Evolutionary conservation across 805 yeast genomes (phyloP), one percentile per base, ranked within the genome.

Genomic region (Alloascoidea hylecoeti): DNA sequence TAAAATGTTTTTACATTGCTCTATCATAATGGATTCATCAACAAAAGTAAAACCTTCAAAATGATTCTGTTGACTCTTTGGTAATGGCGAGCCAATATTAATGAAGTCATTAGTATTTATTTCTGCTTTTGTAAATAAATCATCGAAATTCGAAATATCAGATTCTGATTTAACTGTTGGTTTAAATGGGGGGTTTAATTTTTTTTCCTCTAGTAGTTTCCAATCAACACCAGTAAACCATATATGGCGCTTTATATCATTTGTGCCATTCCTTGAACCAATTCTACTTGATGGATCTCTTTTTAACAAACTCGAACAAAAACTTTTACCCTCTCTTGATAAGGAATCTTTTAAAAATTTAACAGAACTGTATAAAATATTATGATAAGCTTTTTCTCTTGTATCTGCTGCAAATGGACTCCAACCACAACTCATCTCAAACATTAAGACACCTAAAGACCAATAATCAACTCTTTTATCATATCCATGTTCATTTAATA

Each of bases 381-480:
- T 92, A 63, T 89, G 89, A 63, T 92, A 92, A 98, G 92, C 92
- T 59, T 92, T 96, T 63, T 92, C 97, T 37, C 95, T 86, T 57
- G 85, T 89, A 45, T 89, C 96, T 17, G 97, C 98, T 52, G 85
- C 92, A 58, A 92, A 92, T 39, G 98, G 98, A 3, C 95, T 82
- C 98, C 97, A 92, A 38, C 98, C 98, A 63, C 97, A 92, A 59
- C 97, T 88, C 98, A 92, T 92, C 62, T 92, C 98, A 59, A 92
- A 92, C 35, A 92, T 86, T 41, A 92, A 66, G 16, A 92, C 98
- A 42, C 98, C 98, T 41, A 92, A 64, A 2, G 97, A 88, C 98
- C 98, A 92, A 51, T 92, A 92, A 58, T 92, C 98, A 43, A 92
- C 98, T 97, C 89, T 89, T 59, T 88, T 86, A 30, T 97, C 92